Percentiles rank a stretch among this genome's conserved stretches.
phyloP scores from a whole-genome alignment of 352 stramenopile genomes.

The Globisporangium radiosum region DNA sequence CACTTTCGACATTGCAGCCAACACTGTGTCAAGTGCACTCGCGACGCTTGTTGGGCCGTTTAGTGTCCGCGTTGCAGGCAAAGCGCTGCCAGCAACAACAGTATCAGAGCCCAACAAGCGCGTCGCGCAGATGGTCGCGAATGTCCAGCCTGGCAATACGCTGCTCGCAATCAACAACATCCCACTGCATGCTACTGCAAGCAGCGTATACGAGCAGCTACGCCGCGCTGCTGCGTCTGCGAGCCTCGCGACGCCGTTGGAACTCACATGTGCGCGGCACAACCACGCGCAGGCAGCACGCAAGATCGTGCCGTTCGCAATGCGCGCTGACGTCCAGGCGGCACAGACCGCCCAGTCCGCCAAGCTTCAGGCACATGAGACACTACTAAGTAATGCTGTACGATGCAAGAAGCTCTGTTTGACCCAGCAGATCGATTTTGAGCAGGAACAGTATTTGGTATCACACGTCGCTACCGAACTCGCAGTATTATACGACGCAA shows the following conservation, averaged over 20 bases:
- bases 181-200: slow-evolving; percentile 7
- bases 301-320: slow-evolving; percentile 58
- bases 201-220: slow-evolving; percentile 15
- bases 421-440: slow-evolving; percentile 52
- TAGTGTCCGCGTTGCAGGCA: slow-evolving; percentile 21
- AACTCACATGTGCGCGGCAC: slow-evolving; percentile 50
- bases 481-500: slow-evolving; percentile 30
- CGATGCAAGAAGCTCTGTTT: slow-evolving; percentile 53
- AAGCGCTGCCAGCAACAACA: slow-evolving; percentile 12
- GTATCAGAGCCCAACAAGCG: slow-evolving; percentile 13
- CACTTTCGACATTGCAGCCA: neutral
- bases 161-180: slow-evolving; percentile 45
- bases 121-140: slow-evolving; percentile 27
- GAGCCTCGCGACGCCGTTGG: slow-evolving; percentile 35
- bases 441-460: slow-evolving; percentile 46
- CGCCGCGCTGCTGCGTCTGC: slow-evolving; percentile 18
- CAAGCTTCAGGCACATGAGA: slow-evolving; percentile 35
- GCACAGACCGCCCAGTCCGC: slow-evolving; percentile 36
- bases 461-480: slow-evolving; percentile 33
- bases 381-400: slow-evolving; percentile 17
- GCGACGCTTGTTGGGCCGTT: slow-evolving; percentile 24
- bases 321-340: slow-evolving; percentile 41
- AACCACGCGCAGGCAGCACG: slow-evolving; percentile 35
- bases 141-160: slow-evolving; percentile 34
- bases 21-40: neutral